These are phyloP conservation scores for Daedaleopsis nitida DNA, from an alignment of 768 basidiomycete genomes.

Conservation along the genomic window DNA sequence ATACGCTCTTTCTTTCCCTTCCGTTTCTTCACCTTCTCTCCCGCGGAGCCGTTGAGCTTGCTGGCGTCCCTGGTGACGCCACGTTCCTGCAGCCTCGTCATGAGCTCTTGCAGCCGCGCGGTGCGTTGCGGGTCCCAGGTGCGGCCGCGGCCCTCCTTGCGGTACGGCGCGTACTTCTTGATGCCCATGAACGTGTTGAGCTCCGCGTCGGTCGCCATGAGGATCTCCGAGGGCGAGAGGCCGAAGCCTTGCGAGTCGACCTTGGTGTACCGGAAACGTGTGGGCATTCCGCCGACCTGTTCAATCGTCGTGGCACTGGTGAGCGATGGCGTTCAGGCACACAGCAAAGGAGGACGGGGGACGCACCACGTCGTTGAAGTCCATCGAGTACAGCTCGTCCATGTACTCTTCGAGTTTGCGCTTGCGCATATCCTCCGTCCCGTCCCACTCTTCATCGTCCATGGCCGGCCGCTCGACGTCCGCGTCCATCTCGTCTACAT, in stretches of 20 bases:
- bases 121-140: constrained; percentile 66
- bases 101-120: constrained; percentile 73
- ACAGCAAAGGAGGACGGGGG: neutral
- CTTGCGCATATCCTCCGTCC: constrained; percentile 90
- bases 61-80: constrained; percentile 22
- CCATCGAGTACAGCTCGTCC: constrained; percentile 87
- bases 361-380: constrained; percentile 94
- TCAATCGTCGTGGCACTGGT: constrained; percentile 11
- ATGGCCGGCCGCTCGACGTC: constrained; percentile 58
- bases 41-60: constrained; percentile 22
- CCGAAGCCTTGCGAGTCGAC: constrained; percentile 63
- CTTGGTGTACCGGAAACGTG: constrained; percentile 90
- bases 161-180: constrained; percentile 91
- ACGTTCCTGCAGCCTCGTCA: constrained; percentile 56
- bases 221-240: constrained; percentile 82
- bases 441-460: constrained; percentile 76
- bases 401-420: constrained; percentile 82
- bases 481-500: constrained; percentile 53
- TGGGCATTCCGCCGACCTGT: constrained; percentile 87
- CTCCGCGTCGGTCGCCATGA: constrained; percentile 90
- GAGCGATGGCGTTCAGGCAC: neutral
- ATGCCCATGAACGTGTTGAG: constrained; percentile 89
- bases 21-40: constrained; percentile 53
- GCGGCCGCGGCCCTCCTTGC: constrained; percentile 47
- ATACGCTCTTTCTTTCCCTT: constrained; percentile 72